A percentile compares a stretch with the other conserved stretches of the same genome.
Conservation (phyloP, 1,284 basidiomycete genomes). For the Fomitiporia mediterranea region DNA sequence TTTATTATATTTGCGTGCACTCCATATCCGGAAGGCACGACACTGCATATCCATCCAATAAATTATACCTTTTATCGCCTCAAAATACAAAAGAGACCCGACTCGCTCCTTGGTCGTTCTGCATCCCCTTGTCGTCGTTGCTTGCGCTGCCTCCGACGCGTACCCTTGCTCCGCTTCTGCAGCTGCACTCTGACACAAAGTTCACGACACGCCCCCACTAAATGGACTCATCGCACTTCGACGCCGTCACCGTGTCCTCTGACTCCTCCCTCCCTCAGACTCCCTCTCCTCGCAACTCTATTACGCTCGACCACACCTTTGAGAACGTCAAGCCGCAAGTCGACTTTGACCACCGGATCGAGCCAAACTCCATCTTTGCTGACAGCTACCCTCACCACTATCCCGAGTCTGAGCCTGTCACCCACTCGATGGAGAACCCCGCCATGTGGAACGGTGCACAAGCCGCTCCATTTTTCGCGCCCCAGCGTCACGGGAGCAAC, state of each 20-base stretch:
- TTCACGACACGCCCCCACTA: constrained; percentile 12
- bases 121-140: constrained; percentile 6
- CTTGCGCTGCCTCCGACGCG: constrained; percentile 18
- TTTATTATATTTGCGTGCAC: neutral
- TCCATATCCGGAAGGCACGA: neutral
- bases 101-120: neutral
- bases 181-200: constrained; percentile 3
- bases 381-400: constrained; percentile 37
- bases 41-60: constrained; percentile 2
- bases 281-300: constrained; percentile 50
- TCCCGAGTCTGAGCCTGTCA: constrained; percentile 35
- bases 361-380: constrained; percentile 43
- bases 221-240: constrained; percentile 60
- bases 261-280: constrained; percentile 65
- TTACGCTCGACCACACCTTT: constrained; percentile 34
- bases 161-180: constrained; percentile 21
- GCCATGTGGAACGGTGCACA: constrained; percentile 27
- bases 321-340: constrained; percentile 36
- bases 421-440: constrained; percentile 25
- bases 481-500: constrained; percentile 31
- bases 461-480: constrained; percentile 32
- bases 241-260: constrained; percentile 57
- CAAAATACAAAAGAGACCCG: constrained; percentile 6
- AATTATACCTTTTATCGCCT: constrained; percentile 4
- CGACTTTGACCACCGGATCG: constrained; percentile 43